These are phyloP conservation scores for Trichosporon sp. DNA, from an alignment of 1,284 basidiomycete species.

Conservation along the genomic window DNA sequence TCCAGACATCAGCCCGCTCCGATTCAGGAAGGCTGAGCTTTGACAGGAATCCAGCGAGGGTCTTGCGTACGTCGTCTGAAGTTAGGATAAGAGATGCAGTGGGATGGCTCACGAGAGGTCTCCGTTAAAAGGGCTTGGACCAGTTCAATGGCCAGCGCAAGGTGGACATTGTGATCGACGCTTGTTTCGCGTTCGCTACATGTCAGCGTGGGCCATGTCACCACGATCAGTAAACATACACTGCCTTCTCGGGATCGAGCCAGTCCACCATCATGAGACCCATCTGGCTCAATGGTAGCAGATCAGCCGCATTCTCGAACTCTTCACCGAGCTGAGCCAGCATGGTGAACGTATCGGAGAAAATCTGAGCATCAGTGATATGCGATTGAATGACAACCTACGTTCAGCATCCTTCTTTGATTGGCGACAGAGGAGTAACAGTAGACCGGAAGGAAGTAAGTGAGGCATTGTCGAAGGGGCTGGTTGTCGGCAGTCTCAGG, in stretches of 20 bases:
- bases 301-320: constrained; percentile 72
- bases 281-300: constrained; percentile 79
- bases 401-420: constrained; percentile 76
- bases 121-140: constrained; percentile 61
- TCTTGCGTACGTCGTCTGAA: constrained; percentile 76
- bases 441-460: constrained; percentile 95
- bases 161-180: constrained; percentile 66
- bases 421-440: constrained; percentile 81
- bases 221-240: constrained; percentile 60
- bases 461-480: constrained; percentile 85
- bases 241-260: constrained; percentile 83
- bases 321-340: constrained; percentile 67
- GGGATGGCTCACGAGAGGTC: constrained; percentile 37
- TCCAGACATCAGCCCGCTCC: constrained; percentile 63
- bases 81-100: constrained; percentile 44
- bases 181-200: constrained; percentile 49
- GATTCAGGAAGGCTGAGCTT: constrained; percentile 73
- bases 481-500: constrained; percentile 84
- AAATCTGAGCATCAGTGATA: constrained; percentile 63
- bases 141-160: constrained; percentile 76
- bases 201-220: not conserved
- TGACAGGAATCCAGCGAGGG: constrained; percentile 73
- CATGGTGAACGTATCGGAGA: constrained; percentile 72
- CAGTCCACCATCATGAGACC: constrained; percentile 86
- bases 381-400: constrained; percentile 51